Evolutionary conservation across 345 rosid genomes (phyloP).

Genomic region (Turritis glabra): DNA sequence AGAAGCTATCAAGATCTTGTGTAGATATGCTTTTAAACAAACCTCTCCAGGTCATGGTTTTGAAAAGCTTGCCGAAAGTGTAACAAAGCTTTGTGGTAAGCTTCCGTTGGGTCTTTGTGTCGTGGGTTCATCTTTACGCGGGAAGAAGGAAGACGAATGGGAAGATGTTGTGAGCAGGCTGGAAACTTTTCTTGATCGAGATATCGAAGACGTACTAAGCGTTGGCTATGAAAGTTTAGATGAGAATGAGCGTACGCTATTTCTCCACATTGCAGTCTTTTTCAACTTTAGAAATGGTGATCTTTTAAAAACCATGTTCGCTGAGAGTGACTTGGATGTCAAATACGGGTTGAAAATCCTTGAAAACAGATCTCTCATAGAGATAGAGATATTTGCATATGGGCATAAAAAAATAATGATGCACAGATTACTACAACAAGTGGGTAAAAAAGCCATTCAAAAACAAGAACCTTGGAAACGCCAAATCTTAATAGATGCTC

Average conservation of each 20-base stretch:
- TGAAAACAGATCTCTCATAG: background rate
- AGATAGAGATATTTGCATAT: background rate
- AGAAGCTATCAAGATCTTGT: background rate
- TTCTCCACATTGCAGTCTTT: constrained; percentile 21
- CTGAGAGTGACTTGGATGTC: background rate
- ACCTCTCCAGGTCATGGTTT: background rate
- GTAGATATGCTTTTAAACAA: background rate
- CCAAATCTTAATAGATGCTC: background rate
- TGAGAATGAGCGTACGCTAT: background rate
- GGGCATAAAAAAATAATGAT: background rate
- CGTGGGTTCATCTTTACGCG: constrained; percentile 21
- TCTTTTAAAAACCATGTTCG: background rate
- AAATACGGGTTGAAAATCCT: background rate
- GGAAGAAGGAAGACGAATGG: background rate
- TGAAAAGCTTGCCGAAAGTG: background rate
- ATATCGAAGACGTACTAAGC: background rate
- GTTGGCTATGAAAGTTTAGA: constrained; percentile 2
- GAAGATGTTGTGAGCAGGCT: background rate
- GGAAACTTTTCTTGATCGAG: background rate
- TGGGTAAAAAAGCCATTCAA: background rate
- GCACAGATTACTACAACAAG: background rate
- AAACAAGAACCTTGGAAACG: background rate
- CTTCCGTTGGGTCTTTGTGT: background rate
- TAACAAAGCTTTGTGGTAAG: background rate
- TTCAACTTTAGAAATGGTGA: background rate